Percentiles rank a stretch among this genome's conserved stretches.
Evolutionary conservation across 345 rosid species (phyloP).

Genomic region (Gossypium raimondii): DNA sequence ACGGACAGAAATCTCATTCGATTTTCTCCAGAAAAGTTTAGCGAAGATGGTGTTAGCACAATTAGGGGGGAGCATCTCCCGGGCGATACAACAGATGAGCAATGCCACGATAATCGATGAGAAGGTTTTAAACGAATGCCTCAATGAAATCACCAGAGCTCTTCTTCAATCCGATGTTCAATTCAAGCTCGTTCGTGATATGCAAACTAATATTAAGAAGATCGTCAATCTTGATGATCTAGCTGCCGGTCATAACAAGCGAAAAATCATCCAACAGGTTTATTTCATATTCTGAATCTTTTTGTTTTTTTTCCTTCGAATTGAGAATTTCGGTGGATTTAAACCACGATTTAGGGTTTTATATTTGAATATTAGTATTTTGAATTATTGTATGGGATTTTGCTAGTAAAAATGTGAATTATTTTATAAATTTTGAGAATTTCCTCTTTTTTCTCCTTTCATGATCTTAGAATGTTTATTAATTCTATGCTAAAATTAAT

Average conservation of each 20-base stretch:
- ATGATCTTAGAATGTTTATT: not conserved
- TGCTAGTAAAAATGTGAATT: not conserved
- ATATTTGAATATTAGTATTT: not conserved
- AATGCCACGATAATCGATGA: conserved; percentile 79
- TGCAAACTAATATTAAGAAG: conserved; percentile 83
- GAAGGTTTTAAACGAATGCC: conserved; percentile 56
- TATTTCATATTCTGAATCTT: not conserved
- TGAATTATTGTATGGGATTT: not conserved
- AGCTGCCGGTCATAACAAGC: conserved; percentile 96
- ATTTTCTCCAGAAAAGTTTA: not conserved
- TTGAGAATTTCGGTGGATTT: not conserved
- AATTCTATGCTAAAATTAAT: not conserved
- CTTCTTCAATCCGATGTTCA: conserved; percentile 89
- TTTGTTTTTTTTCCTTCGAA: not conserved
- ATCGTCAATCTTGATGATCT: conserved; percentile 91
- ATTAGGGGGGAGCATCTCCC: conserved; percentile 86
- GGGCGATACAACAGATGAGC: conserved; percentile 96
- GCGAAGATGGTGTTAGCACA: conserved; percentile 85
- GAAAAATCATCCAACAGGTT: conserved; percentile 84
- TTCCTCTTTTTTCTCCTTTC: not conserved
- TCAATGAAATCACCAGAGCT: conserved; percentile 91
- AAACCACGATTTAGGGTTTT: not conserved
- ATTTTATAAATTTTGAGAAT: not conserved
- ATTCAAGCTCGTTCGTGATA: conserved; percentile 86
- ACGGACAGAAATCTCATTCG: not conserved